Evolutionary conservation across 306 rosid species (phyloP), one percentile per base, ranked within the genome.

Genomic region (Trifolium fragiferum): DNA sequence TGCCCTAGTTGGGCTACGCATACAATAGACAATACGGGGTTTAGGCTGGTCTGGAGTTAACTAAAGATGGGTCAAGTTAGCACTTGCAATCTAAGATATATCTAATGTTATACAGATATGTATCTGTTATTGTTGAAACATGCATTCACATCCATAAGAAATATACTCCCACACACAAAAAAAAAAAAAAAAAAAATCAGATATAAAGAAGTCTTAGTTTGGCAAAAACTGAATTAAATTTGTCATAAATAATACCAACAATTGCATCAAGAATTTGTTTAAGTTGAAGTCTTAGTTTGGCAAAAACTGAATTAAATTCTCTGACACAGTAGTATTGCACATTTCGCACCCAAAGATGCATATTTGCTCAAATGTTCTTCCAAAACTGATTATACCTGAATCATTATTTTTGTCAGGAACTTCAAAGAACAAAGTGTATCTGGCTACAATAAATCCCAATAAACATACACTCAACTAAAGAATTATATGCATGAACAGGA

Each of bases 371-470:
- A 73, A 46, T 73, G 47, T 6, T 73, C 21, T 44, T 73, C 59
- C 33, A 46, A 73, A 30, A 16, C 18, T 44, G 61, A 59, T 16
- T 27, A 44, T 46, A 35, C 15, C 49, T 4, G 5, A 20, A 46
- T 6, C 60, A 55, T 21, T 3, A 8, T 13, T 51, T 51, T 12
- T 47, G 50, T 33, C 13, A 16, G 13, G 12, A 25, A 70, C 33
- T 33, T 51, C 9, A 32, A 69, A 50, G 63, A 70, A 51, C 63
- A 44, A 25, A 15, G 8, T 32, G 8, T 32, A 51, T 25, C 65
- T 66, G 60, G 70, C 73, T 12, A 74, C 64, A 75, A 64, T 20
- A 23, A 51, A 51, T 23, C 44, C n/a, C 66, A 37, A 50, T 74
- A 33, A 49, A 46, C 25, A 74, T 8, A 10, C 53, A 43, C 51